phyloP scores from a whole-genome alignment of 1,284 basidiomycete genomes.

The Irpex sp. region DNA sequence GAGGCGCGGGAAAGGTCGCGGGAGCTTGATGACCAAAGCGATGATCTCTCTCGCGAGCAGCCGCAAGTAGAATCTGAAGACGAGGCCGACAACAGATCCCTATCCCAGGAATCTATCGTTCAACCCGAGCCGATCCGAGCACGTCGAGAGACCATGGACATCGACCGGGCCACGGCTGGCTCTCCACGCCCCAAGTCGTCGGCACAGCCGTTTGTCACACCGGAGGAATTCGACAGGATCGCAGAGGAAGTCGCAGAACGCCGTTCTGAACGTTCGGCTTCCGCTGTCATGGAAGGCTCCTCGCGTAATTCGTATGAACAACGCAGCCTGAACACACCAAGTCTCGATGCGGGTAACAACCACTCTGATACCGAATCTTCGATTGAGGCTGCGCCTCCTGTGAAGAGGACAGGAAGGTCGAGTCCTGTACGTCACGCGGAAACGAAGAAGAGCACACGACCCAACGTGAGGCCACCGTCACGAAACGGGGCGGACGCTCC shows the following conservation, averaged over 20 bases:
- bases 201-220: slow-evolving; percentile 37
- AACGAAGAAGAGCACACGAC: not conserved
- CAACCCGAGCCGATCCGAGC: slow-evolving; percentile 12
- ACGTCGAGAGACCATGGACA: slow-evolving; percentile 36
- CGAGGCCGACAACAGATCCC: slow-evolving; percentile 1
- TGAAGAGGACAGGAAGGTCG: not conserved
- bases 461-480: not conserved
- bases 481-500: slow-evolving; percentile 37
- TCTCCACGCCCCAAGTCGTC: slow-evolving; percentile 5
- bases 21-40: slow-evolving; percentile 8
- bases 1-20: slow-evolving; percentile 28
- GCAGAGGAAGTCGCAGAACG: slow-evolving; percentile 57
- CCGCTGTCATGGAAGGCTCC: slow-evolving; percentile 11
- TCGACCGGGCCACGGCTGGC: slow-evolving; percentile 41
- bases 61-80: slow-evolving; percentile 1
- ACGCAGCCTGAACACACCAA: not conserved
- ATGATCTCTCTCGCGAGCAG: not conserved
- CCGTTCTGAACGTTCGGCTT: slow-evolving; percentile 41
- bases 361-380: slow-evolving; percentile 1
- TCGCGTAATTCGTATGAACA: not conserved
- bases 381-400: not conserved
- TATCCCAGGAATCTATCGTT: too few species aligned
- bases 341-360: slow-evolving; percentile 13
- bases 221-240: slow-evolving; percentile 50
- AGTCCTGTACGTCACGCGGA: not conserved